These are phyloP conservation scores for Colletotrichum coccodes DNA, from an alignment of 2,329 filamentous ascomycete genomes.

Conservation along the genomic window DNA sequence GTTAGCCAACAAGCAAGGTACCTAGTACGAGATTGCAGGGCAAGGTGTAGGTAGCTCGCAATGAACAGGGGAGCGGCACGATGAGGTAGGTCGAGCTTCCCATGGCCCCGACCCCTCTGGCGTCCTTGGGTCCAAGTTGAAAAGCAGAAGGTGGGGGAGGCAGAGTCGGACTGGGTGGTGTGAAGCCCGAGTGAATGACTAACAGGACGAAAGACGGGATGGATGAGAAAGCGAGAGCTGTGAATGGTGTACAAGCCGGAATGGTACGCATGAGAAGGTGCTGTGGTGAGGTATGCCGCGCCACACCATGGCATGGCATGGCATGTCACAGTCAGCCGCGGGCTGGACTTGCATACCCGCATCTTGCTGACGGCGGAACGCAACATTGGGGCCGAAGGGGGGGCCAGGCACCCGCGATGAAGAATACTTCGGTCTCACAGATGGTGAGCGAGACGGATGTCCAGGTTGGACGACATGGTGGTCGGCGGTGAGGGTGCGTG, in stretches of 20 bases:
- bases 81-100: conserved; percentile 11
- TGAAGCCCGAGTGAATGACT: conserved; percentile 20
- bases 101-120: conserved; percentile 23
- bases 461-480: background rate
- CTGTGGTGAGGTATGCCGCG: conserved; percentile 27
- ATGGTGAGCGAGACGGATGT: background rate
- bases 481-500: background rate
- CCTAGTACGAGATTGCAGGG: background rate
- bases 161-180: background rate
- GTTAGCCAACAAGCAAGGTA: conserved; percentile 5
- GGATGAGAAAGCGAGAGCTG: background rate
- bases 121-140: conserved; percentile 24
- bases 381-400: background rate
- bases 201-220: conserved; percentile 13
- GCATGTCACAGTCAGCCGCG: conserved; percentile 17
- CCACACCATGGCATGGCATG: conserved; percentile 19
- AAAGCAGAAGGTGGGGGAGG: background rate
- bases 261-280: conserved; percentile 1
- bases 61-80: conserved; percentile 12
- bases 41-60: background rate
- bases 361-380: conserved; percentile 4
- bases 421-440: background rate
- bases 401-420: background rate
- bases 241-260: background rate
- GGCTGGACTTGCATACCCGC: conserved; percentile 25